Conservation (phyloP, 1,139 yeast species). For the Eremothecium cymbalariae region DNA sequence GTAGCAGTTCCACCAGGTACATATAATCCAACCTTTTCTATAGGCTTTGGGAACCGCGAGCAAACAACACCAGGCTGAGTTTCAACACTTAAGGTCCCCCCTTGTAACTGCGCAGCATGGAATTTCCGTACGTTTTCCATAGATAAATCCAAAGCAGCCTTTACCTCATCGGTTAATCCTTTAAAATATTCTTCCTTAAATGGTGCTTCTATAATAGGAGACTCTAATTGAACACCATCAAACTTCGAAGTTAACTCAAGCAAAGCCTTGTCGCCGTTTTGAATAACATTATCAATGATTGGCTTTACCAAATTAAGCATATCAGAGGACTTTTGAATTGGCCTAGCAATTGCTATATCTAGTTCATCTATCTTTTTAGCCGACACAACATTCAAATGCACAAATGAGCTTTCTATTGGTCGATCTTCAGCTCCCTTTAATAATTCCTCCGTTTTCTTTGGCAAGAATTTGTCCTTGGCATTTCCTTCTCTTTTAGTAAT, state of each 20-base stretch:
- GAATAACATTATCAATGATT: constrained; percentile 68
- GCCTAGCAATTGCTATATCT: constrained; percentile 64
- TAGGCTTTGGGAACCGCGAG: constrained; percentile 91
- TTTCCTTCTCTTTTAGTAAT: constrained; percentile 93
- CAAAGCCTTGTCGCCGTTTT: constrained; percentile 77
- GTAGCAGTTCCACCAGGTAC: constrained; percentile 99
- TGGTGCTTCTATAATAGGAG: constrained; percentile 82
- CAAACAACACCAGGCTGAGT: constrained; percentile 91
- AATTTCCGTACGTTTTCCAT: constrained; percentile 81
- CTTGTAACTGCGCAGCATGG: constrained; percentile 84
- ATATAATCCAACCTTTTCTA: constrained; percentile 88
- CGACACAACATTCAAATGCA: constrained; percentile 55
- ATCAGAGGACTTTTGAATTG: constrained; percentile 83
- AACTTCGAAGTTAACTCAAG: constrained; percentile 82
- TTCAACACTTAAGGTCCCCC: constrained; percentile 71
- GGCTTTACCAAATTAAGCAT: constrained; percentile 90
- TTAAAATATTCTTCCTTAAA: constrained; percentile 61
- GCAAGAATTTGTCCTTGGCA: constrained; percentile 70
- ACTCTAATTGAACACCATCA: constrained; percentile 64
- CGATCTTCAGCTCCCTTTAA: constrained; percentile 26
- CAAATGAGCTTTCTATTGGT: constrained; percentile 31
- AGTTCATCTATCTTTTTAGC: constrained; percentile 42
- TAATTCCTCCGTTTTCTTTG: background rate
- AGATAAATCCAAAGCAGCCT: constrained; percentile 79
- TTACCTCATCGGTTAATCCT: constrained; percentile 65